Evolutionary conservation across 805 yeast species (phyloP), one percentile per base, ranked within the genome.

Genomic region (Cephaloascus fragrans): DNA sequence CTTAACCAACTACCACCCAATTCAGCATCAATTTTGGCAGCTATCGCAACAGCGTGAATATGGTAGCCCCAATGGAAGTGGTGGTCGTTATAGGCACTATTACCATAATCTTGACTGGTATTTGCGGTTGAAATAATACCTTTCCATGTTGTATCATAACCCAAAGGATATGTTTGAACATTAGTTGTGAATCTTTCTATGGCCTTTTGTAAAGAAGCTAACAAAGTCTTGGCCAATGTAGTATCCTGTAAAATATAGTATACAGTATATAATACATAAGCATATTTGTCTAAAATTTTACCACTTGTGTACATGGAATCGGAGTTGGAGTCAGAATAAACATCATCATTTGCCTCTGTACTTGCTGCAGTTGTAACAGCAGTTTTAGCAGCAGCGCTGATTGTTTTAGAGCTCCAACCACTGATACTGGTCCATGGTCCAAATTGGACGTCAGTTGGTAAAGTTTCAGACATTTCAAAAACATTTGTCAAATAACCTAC

Each of bases 251-350:
- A 56, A 16, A 90, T 69, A 44, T 69, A 78, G 40, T 82, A 78
- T 31, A 81, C 77, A 9, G 80, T 85, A 45, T 83, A 83, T 12
- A 87, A 67, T 38, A 93, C 72, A 69, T 83, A 83, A 0, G 97
- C 96, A 59, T 84, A 93, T 61, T 89, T 93, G 47, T 88, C 96
- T 37, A 89, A 63, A 19, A 77, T 71, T 56, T 93, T 90, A 12
- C 97, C 98, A 2, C 95, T 73, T 18, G 85, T 78, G 60, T 90
- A 90, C 84, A 89, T 89, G 1, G 96, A 86, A 44, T 86, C 86
- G 9, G 80, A 63, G 49, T 82, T 63, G 15, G 82, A 71, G 56
- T 70, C 72, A 15, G 67, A 70, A 4, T 60, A 59, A 28, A 82
- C 69, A 44, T 81, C 84, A 39, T 66, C 75, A 23, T 67, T 50